These are phyloP conservation scores for Elongisporangium prolatum DNA, from an alignment of 352 stramenopile species.

Conservation along the genomic window DNA sequence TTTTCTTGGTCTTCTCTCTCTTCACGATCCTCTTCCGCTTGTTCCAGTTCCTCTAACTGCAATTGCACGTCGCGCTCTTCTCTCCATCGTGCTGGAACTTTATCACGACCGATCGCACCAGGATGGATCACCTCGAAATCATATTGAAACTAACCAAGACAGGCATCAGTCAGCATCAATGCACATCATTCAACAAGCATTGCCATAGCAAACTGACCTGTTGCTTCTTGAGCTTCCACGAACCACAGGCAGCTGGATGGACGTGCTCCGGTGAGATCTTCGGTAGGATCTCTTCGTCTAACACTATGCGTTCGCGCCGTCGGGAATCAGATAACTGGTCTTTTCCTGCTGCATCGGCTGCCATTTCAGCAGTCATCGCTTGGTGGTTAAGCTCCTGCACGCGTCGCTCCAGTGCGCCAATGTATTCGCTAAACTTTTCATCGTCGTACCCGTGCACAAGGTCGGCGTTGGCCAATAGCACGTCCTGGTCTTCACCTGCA, in stretches of 20 bases:
- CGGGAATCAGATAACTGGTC: neutral
- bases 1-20: constrained; percentile 11
- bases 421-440: constrained; percentile 54
- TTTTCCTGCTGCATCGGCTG: neutral
- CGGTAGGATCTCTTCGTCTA: constrained; percentile 33
- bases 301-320: constrained; percentile 11
- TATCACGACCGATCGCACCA: constrained; percentile 28
- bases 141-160: neutral
- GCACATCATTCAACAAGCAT: constrained; percentile 3
- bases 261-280: constrained; percentile 24
- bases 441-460: constrained; percentile 81
- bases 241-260: constrained; percentile 57
- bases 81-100: constrained; percentile 27
- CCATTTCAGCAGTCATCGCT: constrained; percentile 9
- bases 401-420: constrained; percentile 25
- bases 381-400: constrained; percentile 1
- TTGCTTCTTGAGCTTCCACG: constrained; percentile 61
- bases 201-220: constrained; percentile 13
- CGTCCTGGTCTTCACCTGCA: constrained; percentile 23
- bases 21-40: constrained; percentile 12
- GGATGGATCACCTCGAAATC: constrained; percentile 38
- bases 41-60: constrained; percentile 11
- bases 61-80: constrained; percentile 30
- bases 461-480: constrained; percentile 42
- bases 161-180: neutral